A percentile compares a stretch with the other conserved stretches of the same genome.
These are phyloP conservation scores for Pythium brassicae DNA, from an alignment of 352 stramenopile species.

Conservation along the genomic window DNA sequence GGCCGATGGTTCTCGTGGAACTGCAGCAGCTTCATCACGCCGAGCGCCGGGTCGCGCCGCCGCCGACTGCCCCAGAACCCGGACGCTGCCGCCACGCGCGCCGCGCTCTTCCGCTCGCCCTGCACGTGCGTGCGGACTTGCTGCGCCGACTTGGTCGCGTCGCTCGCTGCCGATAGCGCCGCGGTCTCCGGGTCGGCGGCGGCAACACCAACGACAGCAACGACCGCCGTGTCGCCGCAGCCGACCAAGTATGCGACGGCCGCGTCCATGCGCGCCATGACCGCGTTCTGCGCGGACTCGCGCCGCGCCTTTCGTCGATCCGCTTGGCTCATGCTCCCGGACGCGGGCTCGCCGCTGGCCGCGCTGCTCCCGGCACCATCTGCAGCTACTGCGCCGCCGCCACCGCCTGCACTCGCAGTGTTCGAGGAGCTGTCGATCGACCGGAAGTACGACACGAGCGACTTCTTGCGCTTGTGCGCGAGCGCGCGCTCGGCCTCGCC, in stretches of 20 bases:
- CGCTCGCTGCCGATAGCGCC: no score
- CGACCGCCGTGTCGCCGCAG: background rate
- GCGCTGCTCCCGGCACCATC: background rate
- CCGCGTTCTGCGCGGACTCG: constrained; percentile 14
- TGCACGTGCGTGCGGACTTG: constrained; percentile 9
- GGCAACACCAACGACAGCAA: background rate
- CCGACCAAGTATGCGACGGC: constrained; percentile 23
- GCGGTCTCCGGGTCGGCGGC: background rate
- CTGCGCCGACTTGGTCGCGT: constrained; percentile 4
- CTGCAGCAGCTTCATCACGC: constrained; percentile 83
- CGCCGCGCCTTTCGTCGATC: constrained; percentile 3
- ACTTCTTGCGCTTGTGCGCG: constrained; percentile 59
- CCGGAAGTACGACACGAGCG: constrained; percentile 59
- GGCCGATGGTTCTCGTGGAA: constrained; percentile 83
- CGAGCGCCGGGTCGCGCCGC: constrained; percentile 49
- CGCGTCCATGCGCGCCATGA: constrained; percentile 54
- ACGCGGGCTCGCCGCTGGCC: background rate
- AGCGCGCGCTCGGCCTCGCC: constrained; percentile 37
- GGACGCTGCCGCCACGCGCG: constrained; percentile 15
- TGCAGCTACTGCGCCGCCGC: no score
- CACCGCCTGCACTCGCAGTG: background rate
- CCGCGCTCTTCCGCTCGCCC: constrained; percentile 11
- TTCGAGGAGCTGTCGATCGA: constrained; percentile 27
- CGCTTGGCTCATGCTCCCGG: background rate
- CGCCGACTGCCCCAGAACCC: constrained; percentile 49